Percentiles rank a stretch among this genome's conserved stretches.
Evolutionary conservation across 2,329 filamentous ascomycete species (phyloP).

Genomic region (Fusarium sp.): DNA sequence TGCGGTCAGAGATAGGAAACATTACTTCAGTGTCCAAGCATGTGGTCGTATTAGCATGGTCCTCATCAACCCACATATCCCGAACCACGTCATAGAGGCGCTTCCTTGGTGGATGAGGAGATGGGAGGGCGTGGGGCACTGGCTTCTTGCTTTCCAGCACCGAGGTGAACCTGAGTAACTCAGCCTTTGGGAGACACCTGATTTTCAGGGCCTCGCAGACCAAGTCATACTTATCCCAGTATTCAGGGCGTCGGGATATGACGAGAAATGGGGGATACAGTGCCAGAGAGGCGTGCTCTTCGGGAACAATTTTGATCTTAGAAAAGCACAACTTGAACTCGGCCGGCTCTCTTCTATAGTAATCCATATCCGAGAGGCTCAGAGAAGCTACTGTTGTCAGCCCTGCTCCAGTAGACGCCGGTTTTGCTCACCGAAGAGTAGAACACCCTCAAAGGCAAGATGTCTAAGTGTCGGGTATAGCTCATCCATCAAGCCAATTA

Average conservation of each 20-base stretch:
- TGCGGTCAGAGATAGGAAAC: not conserved
- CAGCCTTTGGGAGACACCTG: too few species aligned
- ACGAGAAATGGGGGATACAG: conserved; percentile 11
- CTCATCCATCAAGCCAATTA: conserved; percentile 1
- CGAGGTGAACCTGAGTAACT: too few species aligned
- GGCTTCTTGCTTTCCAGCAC: too few species aligned
- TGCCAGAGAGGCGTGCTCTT: conserved; percentile 1
- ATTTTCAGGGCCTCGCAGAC: too few species aligned
- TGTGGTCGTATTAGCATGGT: not conserved
- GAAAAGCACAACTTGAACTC: conserved; percentile 1
- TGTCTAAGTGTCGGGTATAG: not conserved
- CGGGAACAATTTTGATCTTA: not conserved
- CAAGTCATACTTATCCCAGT: not conserved
- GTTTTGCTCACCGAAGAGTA: not conserved
- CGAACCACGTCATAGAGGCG: too few species aligned
- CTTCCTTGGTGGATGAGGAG: too few species aligned
- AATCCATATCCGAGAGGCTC: not conserved
- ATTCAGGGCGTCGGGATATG: not conserved
- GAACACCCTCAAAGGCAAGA: not conserved
- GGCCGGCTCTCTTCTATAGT: not conserved
- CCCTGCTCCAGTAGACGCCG: too few species aligned
- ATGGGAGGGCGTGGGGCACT: too few species aligned
- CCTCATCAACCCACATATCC: too few species aligned
- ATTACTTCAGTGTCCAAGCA: not conserved
- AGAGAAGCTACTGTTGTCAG: not conserved